These are phyloP conservation scores for Xylariaceae sp. DNA, from an alignment of 2,329 filamentous ascomycete species.

Conservation along the genomic window DNA sequence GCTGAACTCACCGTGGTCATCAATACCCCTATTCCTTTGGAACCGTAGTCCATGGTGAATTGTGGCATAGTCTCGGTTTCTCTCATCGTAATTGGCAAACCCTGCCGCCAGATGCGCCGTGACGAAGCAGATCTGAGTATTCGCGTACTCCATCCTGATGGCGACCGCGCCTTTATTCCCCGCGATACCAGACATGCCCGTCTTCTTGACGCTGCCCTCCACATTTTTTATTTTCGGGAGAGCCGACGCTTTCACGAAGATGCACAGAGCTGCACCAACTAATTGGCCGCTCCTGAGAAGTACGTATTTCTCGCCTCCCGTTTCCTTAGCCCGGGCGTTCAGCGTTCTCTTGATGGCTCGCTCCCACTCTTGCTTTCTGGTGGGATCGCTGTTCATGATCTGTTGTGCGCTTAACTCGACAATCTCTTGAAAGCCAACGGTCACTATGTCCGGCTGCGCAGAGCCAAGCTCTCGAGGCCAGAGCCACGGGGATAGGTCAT, in stretches of 20 bases:
- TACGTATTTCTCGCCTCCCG: conserved; percentile 73
- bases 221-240: conserved; percentile 88
- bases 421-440: conserved; percentile 93
- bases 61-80: conserved; percentile 86
- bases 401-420: conserved; percentile 97
- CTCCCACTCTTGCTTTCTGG: conserved; percentile 81
- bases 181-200: conserved; percentile 90
- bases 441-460: conserved; percentile 74
- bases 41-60: conserved; percentile 84
- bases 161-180: conserved; percentile 97
- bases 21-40: conserved; percentile 82
- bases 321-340: conserved; percentile 59
- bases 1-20: conserved; percentile 74
- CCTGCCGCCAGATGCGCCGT: conserved; percentile 94
- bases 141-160: conserved; percentile 90
- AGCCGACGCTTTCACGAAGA: conserved; percentile 77
- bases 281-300: conserved; percentile 86
- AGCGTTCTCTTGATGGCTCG: conserved; percentile 67
- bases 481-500: conserved; percentile 81
- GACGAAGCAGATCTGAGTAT: conserved; percentile 88
- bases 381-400: conserved; percentile 97
- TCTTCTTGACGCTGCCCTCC: conserved; percentile 90
- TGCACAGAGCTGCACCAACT: conserved; percentile 84
- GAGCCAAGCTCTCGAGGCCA: conserved; percentile 54
- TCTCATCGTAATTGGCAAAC: conserved; percentile 92